Conservation (phyloP, 2,329 filamentous ascomycete species). For the Dothiorella sarmentorum region DNA sequence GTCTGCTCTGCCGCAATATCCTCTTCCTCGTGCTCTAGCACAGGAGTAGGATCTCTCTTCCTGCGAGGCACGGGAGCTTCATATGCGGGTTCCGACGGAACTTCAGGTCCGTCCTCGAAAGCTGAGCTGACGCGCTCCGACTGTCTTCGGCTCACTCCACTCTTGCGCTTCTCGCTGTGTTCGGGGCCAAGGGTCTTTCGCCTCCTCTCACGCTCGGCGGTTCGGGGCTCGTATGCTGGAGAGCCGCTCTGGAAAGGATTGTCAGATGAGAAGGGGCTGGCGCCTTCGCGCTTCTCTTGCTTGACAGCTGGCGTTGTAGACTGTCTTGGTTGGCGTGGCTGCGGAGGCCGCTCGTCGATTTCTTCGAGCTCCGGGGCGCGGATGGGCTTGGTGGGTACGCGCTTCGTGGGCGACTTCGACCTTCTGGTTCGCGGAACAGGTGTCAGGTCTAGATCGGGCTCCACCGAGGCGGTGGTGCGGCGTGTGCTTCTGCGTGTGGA, state of each 20-base stretch:
- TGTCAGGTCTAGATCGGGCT: conserved; percentile 15
- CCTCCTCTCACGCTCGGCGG: conserved; percentile 43
- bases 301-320: conserved; percentile 33
- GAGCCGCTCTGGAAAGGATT: conserved; percentile 92
- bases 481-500: conserved; percentile 7
- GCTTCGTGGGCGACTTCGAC: conserved; percentile 34
- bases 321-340: neutral
- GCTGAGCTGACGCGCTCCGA: conserved; percentile 43
- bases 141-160: conserved; percentile 40
- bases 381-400: conserved; percentile 44
- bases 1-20: conserved; percentile 1
- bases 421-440: conserved; percentile 21
- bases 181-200: conserved; percentile 49
- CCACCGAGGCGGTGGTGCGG: conserved; percentile 10
- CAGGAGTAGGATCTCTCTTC: conserved; percentile 5
- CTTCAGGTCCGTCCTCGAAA: conserved; percentile 48
- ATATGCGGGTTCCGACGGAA: conserved; percentile 39
- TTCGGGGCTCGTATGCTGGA: conserved; percentile 45
- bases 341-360: conserved; percentile 31
- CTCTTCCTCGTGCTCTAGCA: neutral
- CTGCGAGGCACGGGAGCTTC: neutral
- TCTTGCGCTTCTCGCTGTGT: conserved; percentile 42
- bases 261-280: conserved; percentile 76
- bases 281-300: conserved; percentile 44
- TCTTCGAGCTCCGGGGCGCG: conserved; percentile 34